Evolutionary conservation across 495 filamentous ascomycete genomes (phyloP).

Genomic region (Neurospora cerealis): DNA sequence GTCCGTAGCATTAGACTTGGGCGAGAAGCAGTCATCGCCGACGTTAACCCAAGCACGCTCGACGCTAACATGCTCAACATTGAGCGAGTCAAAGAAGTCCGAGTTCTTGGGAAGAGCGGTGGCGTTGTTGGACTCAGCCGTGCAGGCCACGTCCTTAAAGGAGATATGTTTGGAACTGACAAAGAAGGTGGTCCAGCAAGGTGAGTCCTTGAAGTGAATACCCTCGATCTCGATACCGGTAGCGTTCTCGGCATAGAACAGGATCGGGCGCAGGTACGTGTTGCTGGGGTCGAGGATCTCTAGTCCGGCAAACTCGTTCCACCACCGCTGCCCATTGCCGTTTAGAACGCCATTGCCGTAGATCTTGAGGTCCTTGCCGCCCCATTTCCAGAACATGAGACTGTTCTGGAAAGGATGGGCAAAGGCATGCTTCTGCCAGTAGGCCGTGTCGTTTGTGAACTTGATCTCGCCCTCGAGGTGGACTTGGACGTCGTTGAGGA

Average conservation of each 20-base stretch:
- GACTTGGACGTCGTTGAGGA: conserved; percentile 46
- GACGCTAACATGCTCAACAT: conserved; percentile 37
- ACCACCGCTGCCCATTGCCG: conserved; percentile 41
- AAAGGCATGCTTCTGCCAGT: conserved; percentile 50
- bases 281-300: conserved; percentile 39
- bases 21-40: conserved; percentile 51
- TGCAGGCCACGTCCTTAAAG: conserved; percentile 43
- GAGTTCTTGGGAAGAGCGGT: conserved; percentile 45
- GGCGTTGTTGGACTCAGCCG: conserved; percentile 43
- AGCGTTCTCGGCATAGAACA: conserved; percentile 48
- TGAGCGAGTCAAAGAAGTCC: conserved; percentile 48
- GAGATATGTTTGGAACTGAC: conserved; percentile 42
- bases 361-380: conserved; percentile 47
- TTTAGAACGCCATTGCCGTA: conserved; percentile 43
- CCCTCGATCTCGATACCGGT: conserved; percentile 45
- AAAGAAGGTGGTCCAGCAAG: conserved; percentile 52
- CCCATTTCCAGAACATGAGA: conserved; percentile 53
- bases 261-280: conserved; percentile 42
- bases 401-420: conserved; percentile 48
- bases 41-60: conserved; percentile 42
- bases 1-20: conserved; percentile 49
- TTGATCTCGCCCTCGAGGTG: conserved; percentile 47
- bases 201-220: conserved; percentile 47
- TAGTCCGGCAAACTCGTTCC: conserved; percentile 23
- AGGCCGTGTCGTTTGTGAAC: conserved; percentile 49